Conservation (phyloP, 805 yeast species). For the Metschnikowia colocasiae region DNA sequence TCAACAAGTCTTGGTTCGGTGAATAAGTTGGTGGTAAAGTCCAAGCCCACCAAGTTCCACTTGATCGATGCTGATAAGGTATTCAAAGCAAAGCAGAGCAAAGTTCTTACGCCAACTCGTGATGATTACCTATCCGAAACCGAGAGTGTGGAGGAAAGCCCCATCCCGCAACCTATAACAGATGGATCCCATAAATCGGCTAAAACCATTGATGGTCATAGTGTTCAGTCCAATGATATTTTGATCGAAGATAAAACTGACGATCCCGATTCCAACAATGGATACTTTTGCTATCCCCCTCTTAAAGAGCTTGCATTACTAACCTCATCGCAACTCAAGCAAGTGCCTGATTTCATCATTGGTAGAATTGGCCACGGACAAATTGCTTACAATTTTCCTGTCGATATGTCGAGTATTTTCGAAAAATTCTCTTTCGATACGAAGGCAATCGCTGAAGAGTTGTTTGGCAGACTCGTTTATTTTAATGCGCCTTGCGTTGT, state of each 20-base stretch:
- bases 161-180: slow-evolving; percentile 9
- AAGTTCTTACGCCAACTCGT: slow-evolving; percentile 1
- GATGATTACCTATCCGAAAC: slow-evolving; percentile 4
- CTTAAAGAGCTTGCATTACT: slow-evolving; percentile 44
- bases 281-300: slow-evolving; percentile 74
- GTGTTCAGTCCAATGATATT: neutral
- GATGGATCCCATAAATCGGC: slow-evolving; percentile 24
- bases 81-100: slow-evolving; percentile 26
- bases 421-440: slow-evolving; percentile 32
- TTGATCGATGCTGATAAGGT: slow-evolving; percentile 41
- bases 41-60: slow-evolving; percentile 40
- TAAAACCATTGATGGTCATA: slow-evolving; percentile 9
- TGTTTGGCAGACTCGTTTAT: slow-evolving; percentile 29
- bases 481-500: slow-evolving; percentile 52
- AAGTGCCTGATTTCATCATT: slow-evolving; percentile 59
- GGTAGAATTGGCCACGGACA: slow-evolving; percentile 70
- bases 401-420: slow-evolving; percentile 58
- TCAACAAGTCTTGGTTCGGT: slow-evolving; percentile 21
- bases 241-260: slow-evolving; percentile 16
- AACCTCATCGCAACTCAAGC: slow-evolving; percentile 46
- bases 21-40: slow-evolving; percentile 36
- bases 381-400: slow-evolving; percentile 61
- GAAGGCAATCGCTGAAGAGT: slow-evolving; percentile 40
- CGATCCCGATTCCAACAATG: slow-evolving; percentile 23
- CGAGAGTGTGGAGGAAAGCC: neutral